phyloP scores from a whole-genome alignment of 257 asterid species.

The Capsicum rhomboideum region DNA sequence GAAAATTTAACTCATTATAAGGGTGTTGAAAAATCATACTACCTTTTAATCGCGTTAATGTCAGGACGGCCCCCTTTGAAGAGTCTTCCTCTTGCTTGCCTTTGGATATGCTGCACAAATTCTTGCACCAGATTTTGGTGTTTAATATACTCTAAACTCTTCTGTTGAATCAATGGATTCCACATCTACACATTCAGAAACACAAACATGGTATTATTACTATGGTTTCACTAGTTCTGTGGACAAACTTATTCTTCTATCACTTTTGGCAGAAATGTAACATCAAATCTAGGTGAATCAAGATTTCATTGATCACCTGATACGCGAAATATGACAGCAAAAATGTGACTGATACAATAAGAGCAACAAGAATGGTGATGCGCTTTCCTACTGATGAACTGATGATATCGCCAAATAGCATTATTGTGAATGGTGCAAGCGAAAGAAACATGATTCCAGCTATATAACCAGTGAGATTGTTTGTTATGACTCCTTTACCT shows the following conservation, averaged over 20 bases:
- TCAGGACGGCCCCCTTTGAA: constrained; percentile 30
- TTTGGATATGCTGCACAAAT: constrained; percentile 30
- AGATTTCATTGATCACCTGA: constrained; percentile 18
- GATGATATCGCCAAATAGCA: constrained; percentile 9
- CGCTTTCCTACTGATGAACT: constrained; percentile 10
- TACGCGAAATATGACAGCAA: constrained; percentile 26
- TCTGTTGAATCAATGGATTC: constrained; percentile 39
- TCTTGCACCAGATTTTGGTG: constrained; percentile 28
- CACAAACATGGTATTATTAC: background rate
- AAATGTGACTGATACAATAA: constrained; percentile 20
- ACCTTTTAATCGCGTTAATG: constrained; percentile 26
- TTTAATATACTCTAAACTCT: constrained; percentile 31
- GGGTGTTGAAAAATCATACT: background rate
- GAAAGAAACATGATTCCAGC: constrained; percentile 43
- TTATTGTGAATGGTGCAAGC: constrained; percentile 31
- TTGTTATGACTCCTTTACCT: constrained; percentile 27
- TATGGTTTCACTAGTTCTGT: background rate
- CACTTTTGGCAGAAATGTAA: background rate
- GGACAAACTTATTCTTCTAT: background rate
- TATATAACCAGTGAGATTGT: constrained; percentile 25
- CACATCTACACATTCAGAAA: constrained; percentile 12
- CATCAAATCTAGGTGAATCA: background rate
- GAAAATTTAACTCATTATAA: background rate
- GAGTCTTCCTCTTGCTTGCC: constrained; percentile 28
- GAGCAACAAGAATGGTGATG: constrained; percentile 24